Base-by-base conservation (phyloP, 805 yeast genomes). In the Candida coleopterorum region DNA sequence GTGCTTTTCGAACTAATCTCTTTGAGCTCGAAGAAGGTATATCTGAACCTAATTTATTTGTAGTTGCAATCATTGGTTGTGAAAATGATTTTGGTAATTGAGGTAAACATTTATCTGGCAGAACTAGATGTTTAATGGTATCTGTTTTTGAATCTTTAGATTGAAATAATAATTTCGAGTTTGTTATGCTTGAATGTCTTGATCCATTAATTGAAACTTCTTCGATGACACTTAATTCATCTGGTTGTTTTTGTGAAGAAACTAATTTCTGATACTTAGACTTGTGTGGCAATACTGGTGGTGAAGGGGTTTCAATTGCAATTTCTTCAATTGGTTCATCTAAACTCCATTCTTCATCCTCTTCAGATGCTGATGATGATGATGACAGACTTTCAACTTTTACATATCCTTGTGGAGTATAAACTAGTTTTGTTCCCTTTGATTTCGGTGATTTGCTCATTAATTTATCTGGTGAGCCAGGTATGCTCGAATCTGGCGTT, bases 161-260 rank as follows among this genome's bases (percentile, higher is more conserved):
- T 22, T 29, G 17, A 25, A 29, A 34, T 8, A 25, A 25, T 8
- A n/a, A 7, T 25, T 25, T 12, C 14, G 15, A 12, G n/a, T 28
- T 43, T 18, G 45, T 53, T 4, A 56, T 33, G 34, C 68, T 65
- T 6, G 66, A 44, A 6, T 41, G 36, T 40, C 70, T 51, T 4
- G 69, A 61, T 3, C 46, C 53, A 20, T 39, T 46, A 21, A 48
- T 47, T 2, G 68, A 58, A 21, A 50, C 58, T 38, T 68, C 73
- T 43, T 67, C 71, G 14, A 68, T 67, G 28, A 66, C 56, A 44
- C 73, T 68, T 34, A 68, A 55, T 30, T 58, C 69, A 42, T 66
- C 71, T 12, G 44, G 49, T 1, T 58, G 52, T 34, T 53, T 35
- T 9, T 52, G 41, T 3, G 44, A 46, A 11, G 49, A 42, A 2